Evolutionary conservation across 176 grass and related monocot species (phyloP), one percentile per base, ranked within the genome.

Genomic region (Oryza coarctata): DNA sequence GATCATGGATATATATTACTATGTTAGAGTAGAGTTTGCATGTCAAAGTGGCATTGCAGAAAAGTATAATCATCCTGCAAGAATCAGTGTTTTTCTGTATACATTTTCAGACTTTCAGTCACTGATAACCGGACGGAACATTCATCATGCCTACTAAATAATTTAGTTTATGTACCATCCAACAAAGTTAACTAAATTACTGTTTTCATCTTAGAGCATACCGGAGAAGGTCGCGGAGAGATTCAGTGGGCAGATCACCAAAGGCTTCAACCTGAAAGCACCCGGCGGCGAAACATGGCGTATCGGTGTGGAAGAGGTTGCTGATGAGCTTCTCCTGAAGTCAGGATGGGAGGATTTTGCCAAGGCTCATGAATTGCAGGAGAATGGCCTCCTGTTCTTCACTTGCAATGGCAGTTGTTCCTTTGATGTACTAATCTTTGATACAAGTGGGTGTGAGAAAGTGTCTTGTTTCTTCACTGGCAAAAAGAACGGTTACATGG

Each of bases 301-400:
- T 0, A 15, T 87, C 25, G 44, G 47, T 20, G 12, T 83, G 5
- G 15, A 1, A 27, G 85, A 71, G 69, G 40, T 30, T 82, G 66
- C 0, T 0, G 35, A 65, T 30, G 87, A 47, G 43, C 18, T 88
- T 4, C 35, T 62, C 65, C 64, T 94, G 25, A 38, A 0, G 12
- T 83, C 66, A 0, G 92, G 86, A 23, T 94, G 89, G 89, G 71
- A 52, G 35, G 76, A 87, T 74, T 91, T 94, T 79, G 84, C 36
- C 49, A 82, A 64, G 82, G 86, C 60, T 71, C 84, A 94, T 63
- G 44, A 69, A 9, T 1, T 89, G 64, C 67, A 75, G 65, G 76
- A 81, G 58, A 86, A 89, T 41, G 92, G 92, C 26, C 31, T 85
- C 22, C 62, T 94, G 32, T 5, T 94, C 55, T 92, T 91, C 76